A percentile compares a stretch with the other conserved stretches of the same genome.
Conservation (phyloP, 2,329 filamentous ascomycete species). For the Aspergillus eucalypticola region DNA sequence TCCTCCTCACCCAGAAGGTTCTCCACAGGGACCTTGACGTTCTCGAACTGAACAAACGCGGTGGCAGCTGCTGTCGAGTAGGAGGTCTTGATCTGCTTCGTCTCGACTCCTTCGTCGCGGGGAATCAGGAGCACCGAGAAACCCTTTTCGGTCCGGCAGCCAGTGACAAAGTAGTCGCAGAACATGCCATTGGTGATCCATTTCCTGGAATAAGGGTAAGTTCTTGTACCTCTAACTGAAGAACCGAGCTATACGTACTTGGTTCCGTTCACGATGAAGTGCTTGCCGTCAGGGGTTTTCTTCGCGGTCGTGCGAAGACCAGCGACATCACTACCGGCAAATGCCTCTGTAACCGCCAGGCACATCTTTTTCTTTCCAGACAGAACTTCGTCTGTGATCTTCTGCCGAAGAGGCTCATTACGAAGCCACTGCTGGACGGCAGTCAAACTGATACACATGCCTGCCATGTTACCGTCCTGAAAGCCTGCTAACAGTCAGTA, state of each 20-base stretch:
- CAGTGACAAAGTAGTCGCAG: constrained; percentile 80
- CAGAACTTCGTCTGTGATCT: constrained; percentile 70
- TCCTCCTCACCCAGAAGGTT: constrained; percentile 80
- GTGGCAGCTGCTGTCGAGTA: constrained; percentile 80
- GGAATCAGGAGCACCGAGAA: constrained; percentile 76
- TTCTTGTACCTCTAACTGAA: neutral
- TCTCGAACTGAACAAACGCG: constrained; percentile 77
- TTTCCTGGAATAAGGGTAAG: constrained; percentile 62
- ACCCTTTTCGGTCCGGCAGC: constrained; percentile 75
- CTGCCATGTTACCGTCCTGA: constrained; percentile 82
- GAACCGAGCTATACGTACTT: constrained; percentile 27
- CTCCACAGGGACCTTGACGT: constrained; percentile 79
- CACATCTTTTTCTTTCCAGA: constrained; percentile 85
- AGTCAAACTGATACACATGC: constrained; percentile 80
- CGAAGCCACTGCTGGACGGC: constrained; percentile 78
- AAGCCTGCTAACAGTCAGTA: constrained; percentile 53
- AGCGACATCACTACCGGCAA: constrained; percentile 81
- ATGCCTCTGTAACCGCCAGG: constrained; percentile 84
- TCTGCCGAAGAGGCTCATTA: constrained; percentile 65
- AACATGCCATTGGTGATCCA: constrained; percentile 84
- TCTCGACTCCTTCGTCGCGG: constrained; percentile 66
- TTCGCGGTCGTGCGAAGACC: constrained; percentile 75
- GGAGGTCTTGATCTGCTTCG: constrained; percentile 63
- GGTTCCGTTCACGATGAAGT: constrained; percentile 60
- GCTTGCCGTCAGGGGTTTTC: constrained; percentile 72